Evolutionary conservation across 1,139 yeast genomes (phyloP), one percentile per base, ranked within the genome.

Genomic region (Blastobotrys aristatus): DNA sequence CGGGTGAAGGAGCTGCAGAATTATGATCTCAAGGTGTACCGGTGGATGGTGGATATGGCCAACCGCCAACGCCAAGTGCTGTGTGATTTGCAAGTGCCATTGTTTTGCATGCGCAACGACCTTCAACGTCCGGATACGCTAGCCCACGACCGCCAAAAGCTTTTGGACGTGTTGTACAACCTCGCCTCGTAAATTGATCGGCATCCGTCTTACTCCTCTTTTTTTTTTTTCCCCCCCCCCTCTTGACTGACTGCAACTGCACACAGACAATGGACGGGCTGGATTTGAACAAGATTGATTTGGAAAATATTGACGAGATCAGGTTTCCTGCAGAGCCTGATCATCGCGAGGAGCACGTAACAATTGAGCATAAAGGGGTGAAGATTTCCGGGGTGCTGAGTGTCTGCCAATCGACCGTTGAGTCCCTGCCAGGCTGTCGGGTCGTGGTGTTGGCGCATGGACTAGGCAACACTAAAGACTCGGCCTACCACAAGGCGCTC

Each of bases 391-490:
- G 57, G 21, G 48, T 49, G 3, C 43, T 55, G 44, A 53, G 51
- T 24, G 46, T 49, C 44, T 51, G 52, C 30, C 38, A 34, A 0
- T 53, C 57, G 35, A 57, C 57, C 26, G 43, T 16, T 17, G 11
- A 26, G 20, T 34, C 42, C 8, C 63, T 66, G 3, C 48, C 50
- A 1, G 71, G 72, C 2, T 63, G 68, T 2, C 66, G 72, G 27
- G 63, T 74, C 17, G 78, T 76, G 0, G 59, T 80, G 2, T 50
- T 80, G 4, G 53, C 72, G 18, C 62, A 32, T 32, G 97, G 97
- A 2, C 84, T 79, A 54, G 88, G 82, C 0, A 94, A 95, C 0
- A 94, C 88, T 62, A 77, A 89, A 53, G 77, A 85, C 67, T 83
- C 86, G 62, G 78, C 85, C 51, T 89, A 84, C 65, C 90, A 84